phyloP scores from a whole-genome alignment of 2,329 filamentous ascomycete species.

The Pseudopyrenochaeta lycopersici region DNA sequence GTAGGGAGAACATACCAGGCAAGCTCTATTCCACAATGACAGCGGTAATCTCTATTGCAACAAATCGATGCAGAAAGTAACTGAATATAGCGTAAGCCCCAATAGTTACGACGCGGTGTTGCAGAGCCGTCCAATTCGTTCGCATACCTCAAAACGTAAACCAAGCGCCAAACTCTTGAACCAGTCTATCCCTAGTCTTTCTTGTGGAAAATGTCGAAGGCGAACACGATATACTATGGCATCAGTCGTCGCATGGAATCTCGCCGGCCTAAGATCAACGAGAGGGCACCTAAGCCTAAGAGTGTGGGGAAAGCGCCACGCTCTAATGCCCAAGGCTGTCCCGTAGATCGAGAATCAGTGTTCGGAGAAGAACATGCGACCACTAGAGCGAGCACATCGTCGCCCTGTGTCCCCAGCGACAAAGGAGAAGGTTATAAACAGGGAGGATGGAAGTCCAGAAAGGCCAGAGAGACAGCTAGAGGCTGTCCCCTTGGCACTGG shows the following conservation, averaged over 20 bases:
- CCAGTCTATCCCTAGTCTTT: conserved; percentile 55
- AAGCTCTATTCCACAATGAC: conserved; percentile 36
- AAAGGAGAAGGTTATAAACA: conserved; percentile 30
- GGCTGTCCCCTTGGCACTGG: conserved; percentile 40
- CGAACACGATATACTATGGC: conserved; percentile 46
- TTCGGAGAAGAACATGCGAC: conserved; percentile 37
- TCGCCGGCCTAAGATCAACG: conserved; percentile 40
- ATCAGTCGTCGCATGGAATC: conserved; percentile 47
- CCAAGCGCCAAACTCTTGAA: conserved; percentile 52
- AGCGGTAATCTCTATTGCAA: conserved; percentile 33
- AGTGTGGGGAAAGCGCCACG: conserved; percentile 51
- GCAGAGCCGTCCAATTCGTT: conserved; percentile 13
- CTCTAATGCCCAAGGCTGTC: conserved; percentile 41
- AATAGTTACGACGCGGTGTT: conserved; percentile 5
- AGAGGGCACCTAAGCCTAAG: conserved; percentile 40
- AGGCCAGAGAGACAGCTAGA: conserved; percentile 35
- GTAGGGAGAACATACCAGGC: conserved; percentile 30
- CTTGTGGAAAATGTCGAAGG: conserved; percentile 45
- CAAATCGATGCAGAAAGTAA: conserved; percentile 35
- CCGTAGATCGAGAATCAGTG: conserved; percentile 39
- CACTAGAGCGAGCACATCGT: conserved; percentile 49
- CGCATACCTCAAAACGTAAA: conserved; percentile 47
- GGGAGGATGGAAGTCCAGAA: conserved; percentile 25
- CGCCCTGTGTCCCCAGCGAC: conserved; percentile 44
- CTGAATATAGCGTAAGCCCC: conserved; percentile 37